Evolutionary conservation across 441 rosid species (phyloP).

Genomic region (Viola pubescens): DNA sequence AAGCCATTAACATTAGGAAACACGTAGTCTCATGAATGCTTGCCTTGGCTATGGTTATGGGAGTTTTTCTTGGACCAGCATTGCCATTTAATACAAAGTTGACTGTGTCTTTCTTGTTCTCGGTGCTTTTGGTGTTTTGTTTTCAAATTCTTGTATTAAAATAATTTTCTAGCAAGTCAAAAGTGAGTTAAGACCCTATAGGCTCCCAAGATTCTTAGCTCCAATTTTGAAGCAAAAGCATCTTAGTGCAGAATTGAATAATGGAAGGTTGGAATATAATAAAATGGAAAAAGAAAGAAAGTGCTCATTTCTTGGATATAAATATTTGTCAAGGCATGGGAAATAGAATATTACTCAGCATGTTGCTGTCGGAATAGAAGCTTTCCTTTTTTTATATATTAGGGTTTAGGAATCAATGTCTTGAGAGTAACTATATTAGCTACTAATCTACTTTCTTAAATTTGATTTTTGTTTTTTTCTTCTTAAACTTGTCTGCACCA

Average conservation of each 20-base stretch:
- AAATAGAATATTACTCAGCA: conserved; percentile 24
- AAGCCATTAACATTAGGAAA: no score
- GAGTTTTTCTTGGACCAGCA: no score
- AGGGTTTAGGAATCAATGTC: conserved; percentile 4
- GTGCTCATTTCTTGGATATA: conserved; percentile 6
- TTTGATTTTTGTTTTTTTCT: conserved; percentile 14
- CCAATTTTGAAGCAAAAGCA: conserved; percentile 26
- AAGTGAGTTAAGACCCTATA: conserved; percentile 18
- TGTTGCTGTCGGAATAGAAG: conserved; percentile 40
- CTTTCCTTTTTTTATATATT: conserved; percentile 5
- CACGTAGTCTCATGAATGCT: no score
- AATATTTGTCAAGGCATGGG: conserved; percentile 12
- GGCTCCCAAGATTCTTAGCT: conserved; percentile 29
- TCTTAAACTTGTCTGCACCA: conserved; percentile 4
- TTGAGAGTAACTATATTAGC: background rate
- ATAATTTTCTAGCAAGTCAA: conserved; percentile 27
- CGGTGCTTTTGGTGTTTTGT: background rate
- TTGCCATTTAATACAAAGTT: no score
- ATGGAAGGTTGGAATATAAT: conserved; percentile 11
- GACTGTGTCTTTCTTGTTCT: background rate
- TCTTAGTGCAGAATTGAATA: conserved; percentile 26
- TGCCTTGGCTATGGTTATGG: no score
- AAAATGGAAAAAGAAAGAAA: conserved; percentile 6
- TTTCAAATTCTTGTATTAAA: background rate
- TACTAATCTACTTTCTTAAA: conserved; percentile 18